Percentiles rank a stretch among this genome's conserved stretches.
phyloP scores from a whole-genome alignment of 2,329 filamentous ascomycete species.

The Scedosporium dehoogii region DNA sequence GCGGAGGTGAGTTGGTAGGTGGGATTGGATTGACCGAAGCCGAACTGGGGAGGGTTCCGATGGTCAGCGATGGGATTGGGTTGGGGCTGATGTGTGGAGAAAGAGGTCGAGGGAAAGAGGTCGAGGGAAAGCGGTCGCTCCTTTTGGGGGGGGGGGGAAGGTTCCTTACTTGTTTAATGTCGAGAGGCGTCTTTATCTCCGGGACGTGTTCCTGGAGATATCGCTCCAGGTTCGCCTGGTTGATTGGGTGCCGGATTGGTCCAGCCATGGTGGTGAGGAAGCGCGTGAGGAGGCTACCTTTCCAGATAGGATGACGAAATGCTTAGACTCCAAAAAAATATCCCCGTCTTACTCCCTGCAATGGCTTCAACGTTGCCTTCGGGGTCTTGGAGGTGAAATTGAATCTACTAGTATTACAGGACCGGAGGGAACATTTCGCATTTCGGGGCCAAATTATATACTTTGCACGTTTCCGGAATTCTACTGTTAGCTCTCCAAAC shows the following conservation, averaged over 20 bases:
- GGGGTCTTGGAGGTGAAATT: too few species aligned
- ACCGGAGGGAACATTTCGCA: not conserved
- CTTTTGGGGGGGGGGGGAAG: too few species aligned
- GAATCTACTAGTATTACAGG: not conserved
- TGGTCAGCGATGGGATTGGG: not conserved
- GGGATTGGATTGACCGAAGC: constrained; percentile 94
- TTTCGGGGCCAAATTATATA: not conserved
- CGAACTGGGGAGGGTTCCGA: constrained; percentile 52
- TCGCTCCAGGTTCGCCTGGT: constrained; percentile 65
- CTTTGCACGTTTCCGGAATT: not conserved
- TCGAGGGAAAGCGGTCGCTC: too few species aligned
- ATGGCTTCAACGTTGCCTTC: too few species aligned
- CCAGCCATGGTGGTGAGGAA: constrained; percentile 57
- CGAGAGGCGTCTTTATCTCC: constrained; percentile 70
- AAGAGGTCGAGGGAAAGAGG: too few species aligned
- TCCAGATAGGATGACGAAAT: not conserved
- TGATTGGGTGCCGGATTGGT: constrained; percentile 80
- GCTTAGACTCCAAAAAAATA: not conserved
- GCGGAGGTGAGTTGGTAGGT: constrained; percentile 82
- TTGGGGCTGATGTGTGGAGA: too few species aligned
- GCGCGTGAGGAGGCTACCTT: too few species aligned
- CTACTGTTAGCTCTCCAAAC: not conserved
- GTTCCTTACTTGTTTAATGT: constrained; percentile 93
- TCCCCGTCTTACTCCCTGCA: too few species aligned
- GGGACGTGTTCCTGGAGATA: constrained; percentile 75